Conservation (phyloP, 495 filamentous ascomycete species). For the Penicillium paradoxum region DNA sequence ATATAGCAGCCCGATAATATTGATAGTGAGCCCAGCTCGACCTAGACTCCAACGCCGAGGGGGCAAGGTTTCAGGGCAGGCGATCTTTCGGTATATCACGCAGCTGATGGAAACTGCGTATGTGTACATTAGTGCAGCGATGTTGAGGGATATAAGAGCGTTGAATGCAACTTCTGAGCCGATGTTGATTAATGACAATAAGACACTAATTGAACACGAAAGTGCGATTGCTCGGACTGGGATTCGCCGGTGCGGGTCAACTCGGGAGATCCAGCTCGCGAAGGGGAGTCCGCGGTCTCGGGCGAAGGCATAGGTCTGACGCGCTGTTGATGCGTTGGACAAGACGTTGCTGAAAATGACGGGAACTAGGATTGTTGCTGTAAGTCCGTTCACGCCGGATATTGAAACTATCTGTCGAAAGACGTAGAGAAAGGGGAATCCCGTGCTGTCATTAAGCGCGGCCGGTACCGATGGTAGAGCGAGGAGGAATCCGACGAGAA, state of each 20-base stretch:
- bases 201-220: conserved; percentile 17
- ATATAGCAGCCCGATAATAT: conserved; percentile 34
- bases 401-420: conserved; percentile 17
- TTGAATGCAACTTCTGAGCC: conserved; percentile 39
- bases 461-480: conserved; percentile 32
- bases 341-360: conserved; percentile 35
- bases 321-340: conserved; percentile 31
- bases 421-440: conserved; percentile 31
- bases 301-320: conserved; percentile 42
- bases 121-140: conserved; percentile 34
- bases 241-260: conserved; percentile 39
- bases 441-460: conserved; percentile 23
- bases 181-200: conserved; percentile 33
- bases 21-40: conserved; percentile 27
- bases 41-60: conserved; percentile 40
- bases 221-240: conserved; percentile 43
- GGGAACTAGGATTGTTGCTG: conserved; percentile 30
- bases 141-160: conserved; percentile 38
- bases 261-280: conserved; percentile 23
- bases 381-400: conserved; percentile 24
- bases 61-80: conserved; percentile 37
- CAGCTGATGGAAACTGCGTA: conserved; percentile 40
- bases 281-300: conserved; percentile 40
- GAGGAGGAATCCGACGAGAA: conserved; percentile 40
- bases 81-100: conserved; percentile 32